These are phyloP conservation scores for Malassezia yamatoensis DNA, from an alignment of 1,284 basidiomycete genomes.

Conservation along the genomic window DNA sequence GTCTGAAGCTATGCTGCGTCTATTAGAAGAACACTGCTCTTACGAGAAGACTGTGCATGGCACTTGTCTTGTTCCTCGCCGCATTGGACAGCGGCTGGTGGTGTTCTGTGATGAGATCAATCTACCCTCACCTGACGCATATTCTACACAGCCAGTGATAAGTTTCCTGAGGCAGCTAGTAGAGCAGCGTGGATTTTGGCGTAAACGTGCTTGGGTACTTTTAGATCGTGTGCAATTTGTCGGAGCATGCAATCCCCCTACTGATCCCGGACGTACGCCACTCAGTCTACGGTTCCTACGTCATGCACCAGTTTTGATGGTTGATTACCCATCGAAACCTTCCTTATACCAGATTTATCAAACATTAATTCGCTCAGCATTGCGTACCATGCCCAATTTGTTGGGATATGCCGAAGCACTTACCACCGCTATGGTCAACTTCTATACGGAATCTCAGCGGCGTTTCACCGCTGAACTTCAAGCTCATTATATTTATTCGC, in stretches of 20 bases:
- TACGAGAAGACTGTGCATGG: conserved; percentile 97
- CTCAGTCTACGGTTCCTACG: conserved; percentile 92
- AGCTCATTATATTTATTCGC: conserved; percentile 98
- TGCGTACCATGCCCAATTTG: conserved; percentile 89
- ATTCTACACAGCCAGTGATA: conserved; percentile 96
- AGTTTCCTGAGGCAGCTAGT: conserved; percentile 96
- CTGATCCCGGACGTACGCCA: conserved; percentile 98
- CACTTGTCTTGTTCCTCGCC: conserved; percentile 79
- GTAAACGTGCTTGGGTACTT: conserved; percentile 95
- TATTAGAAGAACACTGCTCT: conserved; percentile 99
- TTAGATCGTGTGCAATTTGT: conserved; percentile 98
- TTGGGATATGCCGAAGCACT: conserved; percentile 86
- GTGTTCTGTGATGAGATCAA: conserved; percentile 99
- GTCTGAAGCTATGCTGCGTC: conserved; percentile 93
- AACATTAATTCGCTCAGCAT: conserved; percentile 90
- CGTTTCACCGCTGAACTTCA: conserved; percentile 90
- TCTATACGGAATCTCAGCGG: conserved; percentile 87
- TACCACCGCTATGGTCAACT: conserved; percentile 92
- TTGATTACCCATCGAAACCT: conserved; percentile 93
- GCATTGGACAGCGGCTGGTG: conserved; percentile 95
- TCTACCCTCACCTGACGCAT: conserved; percentile 89
- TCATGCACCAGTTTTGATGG: conserved; percentile 98
- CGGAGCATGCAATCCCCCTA: conserved; percentile 97
- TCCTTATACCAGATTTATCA: conserved; percentile 98
- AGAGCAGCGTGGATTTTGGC: conserved; percentile 89